A percentile compares a stretch with the other conserved stretches of the same genome.
These are phyloP conservation scores for Microdochium trichocladiopsis DNA, from an alignment of 2,329 filamentous ascomycete species.

Conservation along the genomic window DNA sequence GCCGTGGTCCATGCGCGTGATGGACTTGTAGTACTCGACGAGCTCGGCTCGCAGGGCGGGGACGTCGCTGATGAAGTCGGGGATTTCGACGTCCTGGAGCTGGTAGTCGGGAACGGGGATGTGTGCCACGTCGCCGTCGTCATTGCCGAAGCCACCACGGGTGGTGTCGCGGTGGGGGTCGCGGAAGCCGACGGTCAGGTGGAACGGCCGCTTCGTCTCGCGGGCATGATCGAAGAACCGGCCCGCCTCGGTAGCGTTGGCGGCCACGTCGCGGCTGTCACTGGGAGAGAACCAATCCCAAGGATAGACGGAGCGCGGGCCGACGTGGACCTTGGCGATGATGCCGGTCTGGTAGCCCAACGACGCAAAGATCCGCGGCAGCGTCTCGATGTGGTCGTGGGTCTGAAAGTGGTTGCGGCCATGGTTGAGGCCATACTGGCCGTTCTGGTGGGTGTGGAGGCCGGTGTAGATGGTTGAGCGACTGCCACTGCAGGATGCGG, in stretches of 20 bases:
- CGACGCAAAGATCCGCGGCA: slow-evolving; percentile 27
- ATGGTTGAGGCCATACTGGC: slow-evolving; percentile 25
- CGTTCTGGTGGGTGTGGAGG: slow-evolving; percentile 39
- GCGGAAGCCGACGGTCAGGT: slow-evolving; percentile 35
- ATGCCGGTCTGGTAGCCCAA: slow-evolving; percentile 29
- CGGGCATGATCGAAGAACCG: slow-evolving; percentile 29
- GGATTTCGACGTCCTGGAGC: slow-evolving; percentile 28
- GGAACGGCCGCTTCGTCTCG: slow-evolving; percentile 26
- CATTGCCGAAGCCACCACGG: slow-evolving; percentile 35
- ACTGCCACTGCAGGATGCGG: slow-evolving; percentile 39
- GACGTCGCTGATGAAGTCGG: slow-evolving; percentile 30
- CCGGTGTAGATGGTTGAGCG: slow-evolving; percentile 40
- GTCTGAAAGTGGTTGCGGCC: slow-evolving; percentile 30
- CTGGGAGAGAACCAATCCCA: slow-evolving; percentile 34
- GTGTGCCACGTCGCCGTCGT: slow-evolving; percentile 15
- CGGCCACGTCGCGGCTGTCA: slow-evolving; percentile 32
- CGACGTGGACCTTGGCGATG: slow-evolving; percentile 41
- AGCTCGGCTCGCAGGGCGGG: slow-evolving; percentile 33
- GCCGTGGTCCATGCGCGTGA: slow-evolving; percentile 32
- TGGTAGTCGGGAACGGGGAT: slow-evolving; percentile 15
- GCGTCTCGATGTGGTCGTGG: slow-evolving; percentile 32
- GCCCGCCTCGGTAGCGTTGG: slow-evolving; percentile 19
- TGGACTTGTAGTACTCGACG: slow-evolving; percentile 31
- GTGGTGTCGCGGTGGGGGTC: slow-evolving; percentile 37
- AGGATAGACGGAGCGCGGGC: slow-evolving; percentile 28